A percentile compares a stretch with the other conserved stretches of the same genome.
These are phyloP conservation scores for Platismatia glauca DNA, from an alignment of 495 filamentous ascomycete genomes.

Conservation along the genomic window DNA sequence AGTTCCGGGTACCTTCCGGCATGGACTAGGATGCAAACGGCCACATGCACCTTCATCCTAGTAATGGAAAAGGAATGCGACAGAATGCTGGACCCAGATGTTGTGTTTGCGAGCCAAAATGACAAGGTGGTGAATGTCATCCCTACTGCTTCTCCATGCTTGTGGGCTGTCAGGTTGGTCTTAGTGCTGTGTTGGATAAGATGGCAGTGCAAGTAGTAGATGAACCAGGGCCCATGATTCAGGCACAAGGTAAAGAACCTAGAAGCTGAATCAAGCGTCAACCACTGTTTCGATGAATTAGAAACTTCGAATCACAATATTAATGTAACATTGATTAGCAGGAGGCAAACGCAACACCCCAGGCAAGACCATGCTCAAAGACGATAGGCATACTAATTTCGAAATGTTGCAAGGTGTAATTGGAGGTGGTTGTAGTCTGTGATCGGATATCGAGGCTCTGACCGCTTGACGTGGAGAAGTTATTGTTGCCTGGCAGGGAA, in stretches of 20 bases:
- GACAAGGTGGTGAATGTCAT: not conserved
- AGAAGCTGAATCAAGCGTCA: too few species aligned
- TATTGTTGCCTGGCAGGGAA: not conserved
- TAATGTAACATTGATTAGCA: too few species aligned
- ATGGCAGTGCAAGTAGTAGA: not conserved
- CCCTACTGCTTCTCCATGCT: too few species aligned
- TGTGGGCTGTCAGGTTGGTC: not conserved
- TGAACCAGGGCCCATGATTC: not conserved
- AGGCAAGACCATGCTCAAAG: not conserved
- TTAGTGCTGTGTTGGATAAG: not conserved
- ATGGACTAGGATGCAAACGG: not conserved
- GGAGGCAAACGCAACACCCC: too few species aligned
- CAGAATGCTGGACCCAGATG: not conserved
- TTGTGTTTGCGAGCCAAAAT: not conserved
- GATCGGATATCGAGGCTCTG: not conserved
- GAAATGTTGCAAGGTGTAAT: not conserved
- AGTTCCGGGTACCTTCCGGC: not conserved
- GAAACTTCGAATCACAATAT: too few species aligned
- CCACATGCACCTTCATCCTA: not conserved
- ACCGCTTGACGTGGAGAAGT: not conserved
- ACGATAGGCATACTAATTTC: too few species aligned
- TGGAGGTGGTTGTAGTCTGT: not conserved
- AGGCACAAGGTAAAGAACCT: too few species aligned
- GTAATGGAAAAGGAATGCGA: not conserved
- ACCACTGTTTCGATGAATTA: too few species aligned